Percentiles rank a stretch among this genome's conserved stretches.
These are phyloP conservation scores for Trypanosomatidae sp. DNA, from an alignment of 208 protist genomes.

Conservation along the genomic window DNA sequence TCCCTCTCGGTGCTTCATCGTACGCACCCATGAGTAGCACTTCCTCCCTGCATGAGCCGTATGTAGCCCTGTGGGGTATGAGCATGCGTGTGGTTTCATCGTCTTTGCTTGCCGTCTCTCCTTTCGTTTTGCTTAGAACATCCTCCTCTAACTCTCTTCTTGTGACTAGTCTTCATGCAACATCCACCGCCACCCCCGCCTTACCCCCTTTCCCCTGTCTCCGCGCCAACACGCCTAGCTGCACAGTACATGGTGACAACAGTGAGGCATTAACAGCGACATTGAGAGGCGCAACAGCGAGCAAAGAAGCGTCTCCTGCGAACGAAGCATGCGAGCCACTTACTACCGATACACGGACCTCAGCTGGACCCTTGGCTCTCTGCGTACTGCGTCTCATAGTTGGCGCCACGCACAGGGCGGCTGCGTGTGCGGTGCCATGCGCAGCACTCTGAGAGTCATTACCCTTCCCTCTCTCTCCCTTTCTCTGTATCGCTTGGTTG, in stretches of 20 bases:
- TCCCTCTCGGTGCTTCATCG: conserved; percentile 5
- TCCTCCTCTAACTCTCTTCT: conserved; percentile 7
- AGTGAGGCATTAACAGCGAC: neutral
- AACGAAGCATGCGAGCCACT: neutral
- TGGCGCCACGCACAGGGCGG: neutral
- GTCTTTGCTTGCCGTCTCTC: neutral
- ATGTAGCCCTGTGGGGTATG: neutral
- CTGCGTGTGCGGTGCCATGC: neutral
- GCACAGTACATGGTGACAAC: neutral
- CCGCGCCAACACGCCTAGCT: neutral
- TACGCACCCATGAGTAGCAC: neutral
- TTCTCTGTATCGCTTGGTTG: neutral
- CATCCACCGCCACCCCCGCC: neutral
- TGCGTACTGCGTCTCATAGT: neutral
- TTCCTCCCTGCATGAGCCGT: neutral
- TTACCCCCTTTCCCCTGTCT: neutral
- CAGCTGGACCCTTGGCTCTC: neutral
- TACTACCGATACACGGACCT: neutral
- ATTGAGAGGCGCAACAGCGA: neutral
- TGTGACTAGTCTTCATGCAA: conserved; percentile 8
- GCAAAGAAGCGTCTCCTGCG: neutral
- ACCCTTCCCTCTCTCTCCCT: neutral
- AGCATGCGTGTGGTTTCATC: neutral
- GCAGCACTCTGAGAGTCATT: neutral
- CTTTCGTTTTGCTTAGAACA: conserved; percentile 16